Evolutionary conservation across 805 yeast species (phyloP).

Genomic region (Suhomyces sp.): DNA sequence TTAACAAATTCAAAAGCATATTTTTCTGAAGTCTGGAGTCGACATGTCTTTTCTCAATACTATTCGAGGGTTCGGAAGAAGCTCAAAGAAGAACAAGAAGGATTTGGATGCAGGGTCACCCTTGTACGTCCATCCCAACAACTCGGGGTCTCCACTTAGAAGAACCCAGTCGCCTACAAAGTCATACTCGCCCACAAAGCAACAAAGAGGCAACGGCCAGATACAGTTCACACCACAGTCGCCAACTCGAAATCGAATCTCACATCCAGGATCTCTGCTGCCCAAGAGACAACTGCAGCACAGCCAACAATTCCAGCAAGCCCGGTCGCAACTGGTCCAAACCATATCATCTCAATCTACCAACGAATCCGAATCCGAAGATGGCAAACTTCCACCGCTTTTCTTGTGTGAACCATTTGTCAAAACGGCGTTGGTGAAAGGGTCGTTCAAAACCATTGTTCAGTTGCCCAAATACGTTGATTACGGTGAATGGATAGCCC

Average conservation of each 20-base stretch:
- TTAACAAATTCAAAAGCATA: background rate
- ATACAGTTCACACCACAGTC: conserved; percentile 23
- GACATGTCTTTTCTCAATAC: conserved; percentile 47
- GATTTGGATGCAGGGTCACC: conserved; percentile 29
- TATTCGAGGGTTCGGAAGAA: conserved; percentile 46
- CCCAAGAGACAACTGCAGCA: conserved; percentile 9
- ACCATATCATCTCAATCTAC: conserved; percentile 6
- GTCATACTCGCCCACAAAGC: conserved; percentile 40
- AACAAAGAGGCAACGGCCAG: conserved; percentile 13
- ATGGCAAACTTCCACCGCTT: conserved; percentile 41
- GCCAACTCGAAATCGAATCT: conserved; percentile 18
- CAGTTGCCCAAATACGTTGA: conserved; percentile 95
- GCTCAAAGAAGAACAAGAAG: conserved; percentile 44
- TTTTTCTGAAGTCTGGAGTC: background rate
- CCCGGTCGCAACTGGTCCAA: conserved; percentile 9
- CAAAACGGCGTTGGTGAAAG: conserved; percentile 91
- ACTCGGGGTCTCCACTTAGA: conserved; percentile 34
- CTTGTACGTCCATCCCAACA: conserved; percentile 31
- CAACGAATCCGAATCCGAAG: background rate
- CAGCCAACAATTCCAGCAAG: conserved; percentile 6
- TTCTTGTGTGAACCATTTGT: conserved; percentile 92
- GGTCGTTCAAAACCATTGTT: conserved; percentile 93
- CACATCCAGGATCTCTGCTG: conserved; percentile 9
- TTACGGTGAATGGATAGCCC: conserved; percentile 91
- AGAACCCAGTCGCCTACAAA: conserved; percentile 40